phyloP scores from a whole-genome alignment of 768 basidiomycete species.

The Termitomyces sp. region DNA sequence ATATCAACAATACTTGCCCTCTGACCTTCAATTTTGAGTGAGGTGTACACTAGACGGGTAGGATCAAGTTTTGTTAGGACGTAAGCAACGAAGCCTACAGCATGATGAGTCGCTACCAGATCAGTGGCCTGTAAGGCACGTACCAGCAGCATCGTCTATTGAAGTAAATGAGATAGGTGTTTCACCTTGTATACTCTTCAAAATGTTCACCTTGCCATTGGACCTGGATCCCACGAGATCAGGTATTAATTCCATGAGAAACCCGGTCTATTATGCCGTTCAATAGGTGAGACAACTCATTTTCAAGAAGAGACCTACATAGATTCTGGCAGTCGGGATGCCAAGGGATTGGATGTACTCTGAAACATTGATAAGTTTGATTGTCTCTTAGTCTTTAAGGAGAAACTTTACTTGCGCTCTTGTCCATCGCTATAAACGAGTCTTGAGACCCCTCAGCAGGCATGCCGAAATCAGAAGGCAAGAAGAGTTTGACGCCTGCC shows the following conservation, averaged over 20 bases:
- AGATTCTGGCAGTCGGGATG: conserved; percentile 7
- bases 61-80: conserved; percentile 19
- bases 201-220: conserved; percentile 9
- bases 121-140: neutral
- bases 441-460: conserved; percentile 3
- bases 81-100: conserved; percentile 7
- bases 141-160: conserved; percentile 6
- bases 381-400: neutral
- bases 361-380: neutral
- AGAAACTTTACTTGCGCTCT: conserved; percentile 7
- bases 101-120: neutral
- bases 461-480: conserved; percentile 11
- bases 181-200: neutral
- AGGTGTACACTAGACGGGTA: conserved; percentile 20
- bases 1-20: conserved; percentile 21
- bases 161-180: conserved; percentile 9
- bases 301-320: neutral
- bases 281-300: neutral
- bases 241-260: conserved; percentile 7
- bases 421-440: conserved; percentile 4
- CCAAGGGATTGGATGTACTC: conserved; percentile 12
- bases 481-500: conserved; percentile 12
- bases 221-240: conserved; percentile 4
- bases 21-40: conserved; percentile 30
- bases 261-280: neutral